Evolutionary conservation across 2,329 filamentous ascomycete genomes (phyloP).

Genomic region (Penicillium vulpinum): DNA sequence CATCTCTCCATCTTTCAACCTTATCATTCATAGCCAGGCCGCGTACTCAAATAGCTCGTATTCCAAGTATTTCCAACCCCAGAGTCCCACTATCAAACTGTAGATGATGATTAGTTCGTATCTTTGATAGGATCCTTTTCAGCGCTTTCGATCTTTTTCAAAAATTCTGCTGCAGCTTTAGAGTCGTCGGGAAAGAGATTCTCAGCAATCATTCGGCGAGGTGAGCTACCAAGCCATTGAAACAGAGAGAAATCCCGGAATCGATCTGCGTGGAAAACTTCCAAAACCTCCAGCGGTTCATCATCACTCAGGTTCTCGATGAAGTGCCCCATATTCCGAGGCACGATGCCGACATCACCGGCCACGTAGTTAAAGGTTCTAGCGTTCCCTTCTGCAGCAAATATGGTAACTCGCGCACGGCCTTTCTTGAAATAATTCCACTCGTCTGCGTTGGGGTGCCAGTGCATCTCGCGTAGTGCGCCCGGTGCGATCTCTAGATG

Average conservation of each 20-base stretch:
- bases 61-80: too few relatives aligned
- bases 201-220: constrained; percentile 48
- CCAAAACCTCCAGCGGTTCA: constrained; percentile 71
- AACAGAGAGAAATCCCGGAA: constrained; percentile 73
- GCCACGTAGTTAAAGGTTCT: constrained; percentile 73
- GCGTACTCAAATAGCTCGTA: too few relatives aligned
- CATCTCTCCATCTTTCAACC: too few relatives aligned
- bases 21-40: too few relatives aligned
- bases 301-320: constrained; percentile 73
- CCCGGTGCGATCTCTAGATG: constrained; percentile 69
- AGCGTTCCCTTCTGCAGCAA: constrained; percentile 67
- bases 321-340: constrained; percentile 74
- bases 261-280: constrained; percentile 69
- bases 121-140: constrained; percentile 44
- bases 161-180: constrained; percentile 55
- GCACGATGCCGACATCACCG: constrained; percentile 74
- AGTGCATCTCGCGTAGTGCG: constrained; percentile 75
- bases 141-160: constrained; percentile 61
- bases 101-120: background rate
- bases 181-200: constrained; percentile 9
- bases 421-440: constrained; percentile 76
- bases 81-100: background rate
- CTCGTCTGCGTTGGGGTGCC: constrained; percentile 76
- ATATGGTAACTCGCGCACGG: constrained; percentile 72
- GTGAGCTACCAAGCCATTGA: constrained; percentile 74